A percentile compares a stretch with the other conserved stretches of the same genome.
phyloP scores from a whole-genome alignment of 2,329 filamentous ascomycete genomes.

The Fusarium sp. region DNA sequence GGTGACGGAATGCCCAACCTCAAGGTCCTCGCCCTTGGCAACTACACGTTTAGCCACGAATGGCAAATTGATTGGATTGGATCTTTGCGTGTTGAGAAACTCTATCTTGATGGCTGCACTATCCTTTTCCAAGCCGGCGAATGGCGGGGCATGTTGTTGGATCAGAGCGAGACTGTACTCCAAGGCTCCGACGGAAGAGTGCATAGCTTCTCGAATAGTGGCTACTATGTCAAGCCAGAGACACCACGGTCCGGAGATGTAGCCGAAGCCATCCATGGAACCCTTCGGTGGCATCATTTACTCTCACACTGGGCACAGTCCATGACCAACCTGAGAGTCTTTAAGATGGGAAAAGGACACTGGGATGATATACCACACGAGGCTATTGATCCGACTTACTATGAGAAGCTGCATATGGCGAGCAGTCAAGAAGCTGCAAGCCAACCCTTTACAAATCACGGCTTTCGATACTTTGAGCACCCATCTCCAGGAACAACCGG shows the following conservation, averaged over 20 bases:
- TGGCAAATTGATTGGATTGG: slow-evolving; percentile 61
- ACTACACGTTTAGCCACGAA: slow-evolving; percentile 56
- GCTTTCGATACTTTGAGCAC: slow-evolving; percentile 12
- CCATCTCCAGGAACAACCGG: not conserved
- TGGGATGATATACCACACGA: not conserved
- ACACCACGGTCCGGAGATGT: accelerated
- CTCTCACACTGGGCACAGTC: slow-evolving; percentile 13
- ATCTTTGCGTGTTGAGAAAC: slow-evolving; percentile 49
- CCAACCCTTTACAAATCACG: not conserved
- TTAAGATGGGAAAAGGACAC: slow-evolving; percentile 6
- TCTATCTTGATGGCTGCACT: slow-evolving; percentile 57
- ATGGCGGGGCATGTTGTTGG: not conserved
- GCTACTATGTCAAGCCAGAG: not conserved
- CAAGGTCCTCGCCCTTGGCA: slow-evolving; percentile 53
- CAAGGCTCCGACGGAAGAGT: not conserved
- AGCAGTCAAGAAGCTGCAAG: not conserved
- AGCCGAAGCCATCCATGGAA: not conserved
- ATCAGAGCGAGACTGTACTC: not conserved
- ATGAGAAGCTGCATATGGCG: not conserved
- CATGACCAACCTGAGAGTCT: slow-evolving; percentile 4
- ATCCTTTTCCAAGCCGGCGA: slow-evolving; percentile 40
- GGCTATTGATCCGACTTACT: not conserved
- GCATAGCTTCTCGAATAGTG: not conserved
- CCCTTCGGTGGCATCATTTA: slow-evolving; percentile 10
- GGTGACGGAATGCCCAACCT: slow-evolving; percentile 50